These are phyloP conservation scores for Plantago coronopus DNA, from an alignment of 305 asterid genomes.

Conservation along the genomic window DNA sequence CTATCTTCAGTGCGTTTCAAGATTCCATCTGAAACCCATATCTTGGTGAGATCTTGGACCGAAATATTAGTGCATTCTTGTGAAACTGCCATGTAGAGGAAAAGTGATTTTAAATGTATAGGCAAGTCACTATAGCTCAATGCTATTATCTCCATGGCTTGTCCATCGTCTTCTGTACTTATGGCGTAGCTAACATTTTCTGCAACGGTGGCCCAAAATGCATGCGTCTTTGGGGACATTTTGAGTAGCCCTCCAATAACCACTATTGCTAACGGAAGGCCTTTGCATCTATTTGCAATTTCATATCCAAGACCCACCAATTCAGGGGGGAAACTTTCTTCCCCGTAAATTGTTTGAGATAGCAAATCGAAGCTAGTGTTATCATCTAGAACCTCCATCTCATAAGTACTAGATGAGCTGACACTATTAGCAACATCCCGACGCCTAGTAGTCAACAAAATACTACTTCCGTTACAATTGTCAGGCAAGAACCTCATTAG, in stretches of 20 bases:
- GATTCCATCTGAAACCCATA: slow-evolving; percentile 26
- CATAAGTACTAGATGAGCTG: background rate
- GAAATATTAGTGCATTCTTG: slow-evolving; percentile 17
- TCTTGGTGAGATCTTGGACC: background rate
- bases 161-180: slow-evolving; percentile 7
- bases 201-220: slow-evolving; percentile 12
- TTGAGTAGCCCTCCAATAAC: slow-evolving; percentile 20
- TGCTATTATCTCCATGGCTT: slow-evolving; percentile 18
- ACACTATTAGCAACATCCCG: background rate
- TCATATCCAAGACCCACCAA: slow-evolving; percentile 4
- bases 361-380: slow-evolving; percentile 19
- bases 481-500: too few species aligned
- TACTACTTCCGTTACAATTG: too few species aligned
- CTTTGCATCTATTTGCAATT: slow-evolving; percentile 19
- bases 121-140: slow-evolving; percentile 23
- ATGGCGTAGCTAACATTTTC: background rate
- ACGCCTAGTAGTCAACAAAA: too few species aligned
- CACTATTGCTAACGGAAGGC: slow-evolving; percentile 25
- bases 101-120: slow-evolving; percentile 17
- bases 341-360: slow-evolving; percentile 13
- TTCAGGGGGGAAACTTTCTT: background rate
- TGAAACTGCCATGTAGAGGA: slow-evolving; percentile 22
- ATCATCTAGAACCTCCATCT: background rate
- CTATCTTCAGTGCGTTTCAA: background rate
- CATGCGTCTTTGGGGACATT: background rate